Base-by-base conservation (phyloP, 306 rosid species). In the Fagus crenata region DNA sequence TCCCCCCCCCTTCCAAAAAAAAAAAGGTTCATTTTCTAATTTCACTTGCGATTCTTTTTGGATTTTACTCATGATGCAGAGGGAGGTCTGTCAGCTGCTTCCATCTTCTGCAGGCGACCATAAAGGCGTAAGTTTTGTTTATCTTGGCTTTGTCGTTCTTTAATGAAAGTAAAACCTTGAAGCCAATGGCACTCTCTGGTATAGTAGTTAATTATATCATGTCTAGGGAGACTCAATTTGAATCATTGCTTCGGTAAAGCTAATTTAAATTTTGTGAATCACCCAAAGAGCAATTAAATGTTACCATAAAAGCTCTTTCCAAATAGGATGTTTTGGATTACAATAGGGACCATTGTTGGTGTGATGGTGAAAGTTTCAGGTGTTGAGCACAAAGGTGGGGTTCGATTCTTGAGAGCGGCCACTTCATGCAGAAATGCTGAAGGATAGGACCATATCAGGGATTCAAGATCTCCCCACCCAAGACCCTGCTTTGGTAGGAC, bases 51-150 rank as follows among this genome's bases (percentile, higher is more conserved):
- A 67, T 39, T 35, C 6, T 77, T 73, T 56, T n/a, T 55, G 49
- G 73, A 51, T 75, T 82, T 84, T 35, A 55, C 69, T 12, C 76
- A 41, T 87, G 53, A 71, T 87, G 86, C 85, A 95, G 98, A 90
- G 97, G 85, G 98, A 95, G 81, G 91, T 92, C 49, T 92, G 98
- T 79, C 92, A 81, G 80, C 84, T 92, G 77, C 83, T 89, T 83
- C 93, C 98, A 79, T 86, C 96, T 75, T 89, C 97, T 81, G 67
- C 85, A 2, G 82, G 84, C 28, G 96, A 95, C 76, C 82, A 77
- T 56, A 89, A 76, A 87, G 92, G 97, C 84, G 98, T 92, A 85
- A 83, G 92, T 78, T 77, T 14, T 22, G 42, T 69, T 74, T 72
- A 59, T 69, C 71, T 69, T 75, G 58, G 80, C 72, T 18, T 7